These are phyloP conservation scores for Capsaspora owczarzaki DNA, from an alignment of 78 protist species.

Conservation along the genomic window DNA sequence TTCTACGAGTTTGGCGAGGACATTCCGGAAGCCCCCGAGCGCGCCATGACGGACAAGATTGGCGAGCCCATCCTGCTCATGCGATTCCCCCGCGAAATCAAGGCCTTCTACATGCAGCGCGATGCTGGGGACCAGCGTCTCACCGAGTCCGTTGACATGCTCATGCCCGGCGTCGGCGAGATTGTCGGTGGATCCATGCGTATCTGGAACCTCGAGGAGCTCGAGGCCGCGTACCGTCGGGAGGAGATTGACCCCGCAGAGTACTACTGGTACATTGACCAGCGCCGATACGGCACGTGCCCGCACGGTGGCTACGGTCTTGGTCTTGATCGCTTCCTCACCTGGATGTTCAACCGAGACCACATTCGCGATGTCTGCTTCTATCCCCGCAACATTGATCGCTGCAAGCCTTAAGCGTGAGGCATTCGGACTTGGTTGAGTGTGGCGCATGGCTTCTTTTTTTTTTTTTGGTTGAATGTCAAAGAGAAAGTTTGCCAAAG, in stretches of 20 bases:
- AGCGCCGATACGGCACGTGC: constrained; percentile 82
- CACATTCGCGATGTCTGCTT: constrained; percentile 87
- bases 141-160: constrained; percentile 63
- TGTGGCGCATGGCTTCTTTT: too few relatives aligned
- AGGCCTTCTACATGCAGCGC: constrained; percentile 90
- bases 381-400: constrained; percentile 74
- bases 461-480: too few relatives aligned
- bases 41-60: constrained; percentile 84
- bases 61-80: constrained; percentile 79
- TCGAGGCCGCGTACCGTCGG: constrained; percentile 58
- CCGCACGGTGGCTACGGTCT: constrained; percentile 97
- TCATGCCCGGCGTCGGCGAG: constrained; percentile 97
- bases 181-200: constrained; percentile 95
- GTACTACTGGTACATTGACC: constrained; percentile 94
- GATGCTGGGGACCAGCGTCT: constrained; percentile 49
- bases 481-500: too few relatives aligned
- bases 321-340: constrained; percentile 89
- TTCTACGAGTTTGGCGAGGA: constrained; percentile 56
- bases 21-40: constrained; percentile 91
- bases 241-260: constrained; percentile 70
- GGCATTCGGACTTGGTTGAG: too few relatives aligned
- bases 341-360: constrained; percentile 66
- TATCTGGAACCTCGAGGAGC: constrained; percentile 45
- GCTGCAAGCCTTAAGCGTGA: constrained; percentile 81
- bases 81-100: constrained; percentile 86